phyloP scores from a whole-genome alignment of 2,329 filamentous ascomycete species.

The Pyrenochaeta sp. region DNA sequence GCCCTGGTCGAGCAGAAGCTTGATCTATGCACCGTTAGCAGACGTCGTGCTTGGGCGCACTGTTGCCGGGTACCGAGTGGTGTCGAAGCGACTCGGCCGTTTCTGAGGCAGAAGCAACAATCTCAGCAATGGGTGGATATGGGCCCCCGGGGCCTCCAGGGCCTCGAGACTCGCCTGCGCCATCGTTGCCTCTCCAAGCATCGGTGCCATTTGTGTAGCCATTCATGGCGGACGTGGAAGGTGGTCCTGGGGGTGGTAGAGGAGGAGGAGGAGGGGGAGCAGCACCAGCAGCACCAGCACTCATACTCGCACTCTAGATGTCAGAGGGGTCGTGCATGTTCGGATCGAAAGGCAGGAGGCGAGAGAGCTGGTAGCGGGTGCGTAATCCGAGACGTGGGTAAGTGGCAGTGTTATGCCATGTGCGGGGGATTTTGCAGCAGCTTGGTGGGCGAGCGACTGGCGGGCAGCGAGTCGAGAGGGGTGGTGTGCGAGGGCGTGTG shows the following conservation, averaged over 20 bases:
- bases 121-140: conserved; percentile 54
- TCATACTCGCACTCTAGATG: conserved; percentile 46
- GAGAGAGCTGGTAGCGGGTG: conserved; percentile 3
- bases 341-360: conserved; percentile 7
- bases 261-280: too few relatives aligned
- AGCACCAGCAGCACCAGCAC: conserved; percentile 52
- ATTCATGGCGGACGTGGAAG: conserved; percentile 40
- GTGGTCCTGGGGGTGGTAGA: conserved; percentile 40
- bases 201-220: conserved; percentile 38
- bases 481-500: background rate
- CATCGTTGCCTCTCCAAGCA: conserved; percentile 36
- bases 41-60: background rate
- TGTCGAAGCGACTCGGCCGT: conserved; percentile 41
- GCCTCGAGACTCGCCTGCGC: conserved; percentile 26
- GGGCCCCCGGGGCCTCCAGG: conserved; percentile 29
- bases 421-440: conserved; percentile 9
- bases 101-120: conserved; percentile 51
- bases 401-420: conserved; percentile 8
- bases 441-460: conserved; percentile 1
- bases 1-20: conserved; percentile 52
- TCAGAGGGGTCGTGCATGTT: conserved; percentile 34
- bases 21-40: conserved; percentile 46
- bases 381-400: conserved; percentile 12
- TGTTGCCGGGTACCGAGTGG: conserved; percentile 33
- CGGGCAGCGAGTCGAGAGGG: background rate